A percentile compares a stretch with the other conserved stretches of the same genome.
Evolutionary conservation across 2,329 filamentous ascomycete genomes (phyloP).

Genomic region (Coniosporium tulheliwenetii): DNA sequence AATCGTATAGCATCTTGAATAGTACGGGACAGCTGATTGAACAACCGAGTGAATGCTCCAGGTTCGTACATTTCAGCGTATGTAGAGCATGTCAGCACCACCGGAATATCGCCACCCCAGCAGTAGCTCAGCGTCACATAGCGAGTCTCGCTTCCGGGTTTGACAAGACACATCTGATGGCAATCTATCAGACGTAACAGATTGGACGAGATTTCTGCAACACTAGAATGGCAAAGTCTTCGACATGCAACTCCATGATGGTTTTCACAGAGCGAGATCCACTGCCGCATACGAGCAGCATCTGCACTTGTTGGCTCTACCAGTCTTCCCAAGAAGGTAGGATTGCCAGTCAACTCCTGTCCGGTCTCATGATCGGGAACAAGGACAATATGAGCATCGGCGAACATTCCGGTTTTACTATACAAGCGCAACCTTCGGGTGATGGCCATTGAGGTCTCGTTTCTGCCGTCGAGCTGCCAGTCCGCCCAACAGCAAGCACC

Average conservation of each 20-base stretch:
- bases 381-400: not conserved
- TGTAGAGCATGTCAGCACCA: not conserved
- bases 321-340: not conserved
- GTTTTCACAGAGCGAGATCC: not conserved
- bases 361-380: not conserved
- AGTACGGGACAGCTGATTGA: slow-evolving; percentile 1
- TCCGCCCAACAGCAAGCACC: not conserved
- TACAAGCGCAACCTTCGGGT: not conserved
- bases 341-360: not conserved
- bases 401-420: not conserved
- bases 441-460: not conserved
- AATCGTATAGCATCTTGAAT: slow-evolving; percentile 5
- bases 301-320: not conserved
- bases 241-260: not conserved
- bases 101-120: too few relatives aligned
- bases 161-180: not conserved
- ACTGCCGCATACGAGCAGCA: not conserved
- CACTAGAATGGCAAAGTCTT: not conserved
- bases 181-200: not conserved
- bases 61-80: not conserved
- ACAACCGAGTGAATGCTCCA: not conserved
- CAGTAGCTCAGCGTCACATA: slow-evolving; percentile 4
- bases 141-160: not conserved
- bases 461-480: not conserved
- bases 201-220: not conserved